phyloP scores from a whole-genome alignment of 2,329 filamentous ascomycete species.

The Aspergillus neoniger region DNA sequence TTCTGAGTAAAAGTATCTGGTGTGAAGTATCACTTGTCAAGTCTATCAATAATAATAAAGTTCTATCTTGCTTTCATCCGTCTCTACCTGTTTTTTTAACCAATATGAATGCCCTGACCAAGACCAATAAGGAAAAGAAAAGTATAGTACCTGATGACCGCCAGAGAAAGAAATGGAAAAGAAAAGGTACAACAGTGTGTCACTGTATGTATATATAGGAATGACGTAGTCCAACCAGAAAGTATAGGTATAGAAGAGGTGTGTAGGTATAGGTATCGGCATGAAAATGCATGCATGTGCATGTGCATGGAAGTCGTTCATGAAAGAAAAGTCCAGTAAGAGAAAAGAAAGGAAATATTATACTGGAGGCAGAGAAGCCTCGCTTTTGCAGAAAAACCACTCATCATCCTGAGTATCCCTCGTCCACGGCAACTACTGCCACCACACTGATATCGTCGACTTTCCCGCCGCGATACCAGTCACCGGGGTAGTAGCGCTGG shows the following conservation, averaged over 20 bases:
- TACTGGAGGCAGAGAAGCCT: not conserved
- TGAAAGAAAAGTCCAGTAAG: not conserved
- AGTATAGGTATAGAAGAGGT: not conserved
- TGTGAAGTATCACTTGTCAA: too few species aligned
- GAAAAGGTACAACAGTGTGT: not conserved
- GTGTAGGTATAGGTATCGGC: not conserved
- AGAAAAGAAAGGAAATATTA: not conserved
- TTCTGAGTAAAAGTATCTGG: too few species aligned
- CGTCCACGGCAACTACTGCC: conserved; percentile 74
- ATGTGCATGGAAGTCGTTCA: not conserved
- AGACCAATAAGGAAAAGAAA: not conserved
- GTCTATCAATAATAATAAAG: too few species aligned
- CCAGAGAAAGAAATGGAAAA: not conserved
- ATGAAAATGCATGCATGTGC: not conserved
- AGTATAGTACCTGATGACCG: not conserved
- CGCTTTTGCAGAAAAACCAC: not conserved
- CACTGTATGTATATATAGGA: not conserved
- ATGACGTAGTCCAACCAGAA: too few species aligned
- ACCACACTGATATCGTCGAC: conserved; percentile 93
- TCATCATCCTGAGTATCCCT: conserved; percentile 18
- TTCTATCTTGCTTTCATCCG: too few species aligned
- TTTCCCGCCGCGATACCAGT: conserved; percentile 89
- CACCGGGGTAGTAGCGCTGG: conserved; percentile 79
- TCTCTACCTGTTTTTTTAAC: too few species aligned
- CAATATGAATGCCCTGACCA: too few species aligned